Evolutionary conservation across 1,139 yeast species (phyloP).

Genomic region (Pichia sp.): DNA sequence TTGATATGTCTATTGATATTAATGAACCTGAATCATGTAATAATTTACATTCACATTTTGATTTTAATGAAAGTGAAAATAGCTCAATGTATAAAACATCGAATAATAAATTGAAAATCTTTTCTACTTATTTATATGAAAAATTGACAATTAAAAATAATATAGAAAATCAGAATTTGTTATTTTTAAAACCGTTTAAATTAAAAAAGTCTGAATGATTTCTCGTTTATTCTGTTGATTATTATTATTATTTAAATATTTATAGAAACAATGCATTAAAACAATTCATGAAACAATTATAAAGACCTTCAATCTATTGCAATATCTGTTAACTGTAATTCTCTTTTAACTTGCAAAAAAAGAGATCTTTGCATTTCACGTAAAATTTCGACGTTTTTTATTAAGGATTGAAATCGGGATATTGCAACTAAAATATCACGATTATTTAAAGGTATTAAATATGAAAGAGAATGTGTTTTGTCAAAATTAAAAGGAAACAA

Average conservation of each 20-base stretch:
- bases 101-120: not conserved
- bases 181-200: not conserved
- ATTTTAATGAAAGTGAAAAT: too few species aligned
- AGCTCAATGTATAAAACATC: too few species aligned
- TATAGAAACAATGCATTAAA: not conserved
- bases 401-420: constrained; percentile 1
- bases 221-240: too few species aligned
- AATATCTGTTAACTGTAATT: constrained; percentile 7
- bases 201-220: not conserved
- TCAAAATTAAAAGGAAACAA: constrained; percentile 1
- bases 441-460: not conserved
- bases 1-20: constrained; percentile 4
- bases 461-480: not conserved
- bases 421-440: not conserved
- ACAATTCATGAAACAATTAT: too few species aligned
- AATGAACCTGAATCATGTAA: not conserved
- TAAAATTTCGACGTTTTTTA: not conserved
- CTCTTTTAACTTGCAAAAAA: constrained; percentile 10
- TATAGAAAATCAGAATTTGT: not conserved
- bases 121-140: not conserved
- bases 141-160: not conserved
- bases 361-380: constrained; percentile 8
- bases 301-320: not conserved
- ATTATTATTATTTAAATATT: not conserved
- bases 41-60: too few species aligned